Percentiles rank a stretch among this genome's conserved stretches.
Conservation (phyloP, 225 moss, liverwort and hornwort species). For the Pleurozium schreberi region DNA sequence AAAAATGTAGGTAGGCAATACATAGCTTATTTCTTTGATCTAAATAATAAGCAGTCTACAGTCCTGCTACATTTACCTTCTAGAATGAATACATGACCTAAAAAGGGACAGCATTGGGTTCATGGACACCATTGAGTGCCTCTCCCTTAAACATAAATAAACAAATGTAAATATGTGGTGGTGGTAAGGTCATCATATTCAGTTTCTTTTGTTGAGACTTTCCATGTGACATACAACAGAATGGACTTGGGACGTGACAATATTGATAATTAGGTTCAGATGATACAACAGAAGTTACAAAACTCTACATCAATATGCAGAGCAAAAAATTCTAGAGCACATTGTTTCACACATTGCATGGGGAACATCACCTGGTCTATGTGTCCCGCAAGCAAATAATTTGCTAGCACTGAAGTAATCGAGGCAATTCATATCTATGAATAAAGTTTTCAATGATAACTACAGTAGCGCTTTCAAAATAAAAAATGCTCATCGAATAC, state of each 20-base stretch:
- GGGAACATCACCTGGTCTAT: not conserved
- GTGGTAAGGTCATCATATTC: too few relatives aligned
- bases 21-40: too few relatives aligned
- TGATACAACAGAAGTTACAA: not conserved
- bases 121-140: too few relatives aligned
- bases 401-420: not conserved
- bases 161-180: too few relatives aligned
- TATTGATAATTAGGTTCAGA: not conserved
- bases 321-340: not conserved
- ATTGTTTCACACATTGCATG: not conserved
- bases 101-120: too few relatives aligned
- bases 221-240: not conserved
- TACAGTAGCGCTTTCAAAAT: not conserved
- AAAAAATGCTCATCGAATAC: not conserved
- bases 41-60: too few relatives aligned
- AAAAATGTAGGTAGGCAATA: too few relatives aligned
- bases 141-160: too few relatives aligned
- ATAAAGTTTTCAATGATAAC: not conserved
- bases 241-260: not conserved
- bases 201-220: too few relatives aligned
- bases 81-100: too few relatives aligned
- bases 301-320: constrained; percentile 5
- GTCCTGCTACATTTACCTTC: too few relatives aligned
- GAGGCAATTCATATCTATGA: not conserved
- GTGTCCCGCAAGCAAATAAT: not conserved